Conservation (phyloP, 2,329 filamentous ascomycete genomes). For the Xylariaceae sp. region DNA sequence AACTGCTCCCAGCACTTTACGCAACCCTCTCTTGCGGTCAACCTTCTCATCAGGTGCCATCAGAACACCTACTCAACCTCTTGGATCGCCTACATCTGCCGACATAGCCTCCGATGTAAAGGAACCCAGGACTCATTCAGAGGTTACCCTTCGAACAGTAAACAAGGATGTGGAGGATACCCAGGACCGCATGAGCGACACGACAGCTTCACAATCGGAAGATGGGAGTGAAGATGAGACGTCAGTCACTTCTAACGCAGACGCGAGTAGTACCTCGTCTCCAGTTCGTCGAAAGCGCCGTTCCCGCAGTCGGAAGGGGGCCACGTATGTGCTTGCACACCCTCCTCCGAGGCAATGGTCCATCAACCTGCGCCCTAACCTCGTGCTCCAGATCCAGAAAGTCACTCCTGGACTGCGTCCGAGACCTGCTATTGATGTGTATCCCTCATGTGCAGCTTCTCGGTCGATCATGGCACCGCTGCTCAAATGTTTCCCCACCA, state of each 20-base stretch:
- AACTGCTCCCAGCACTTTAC: conserved; percentile 28
- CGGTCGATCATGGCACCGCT: conserved; percentile 54
- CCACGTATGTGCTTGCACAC: conserved; percentile 62
- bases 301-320: conserved; percentile 50
- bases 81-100: conserved; percentile 16
- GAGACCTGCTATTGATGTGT: conserved; percentile 65
- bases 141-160: conserved; percentile 13
- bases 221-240: conserved; percentile 47
- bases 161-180: conserved; percentile 21
- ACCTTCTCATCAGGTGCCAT: conserved; percentile 26
- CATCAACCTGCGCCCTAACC: conserved; percentile 60
- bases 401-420: conserved; percentile 57
- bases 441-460: conserved; percentile 59
- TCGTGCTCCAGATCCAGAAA: conserved; percentile 67
- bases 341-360: conserved; percentile 55
- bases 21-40: conserved; percentile 30
- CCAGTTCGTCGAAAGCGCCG: conserved; percentile 37
- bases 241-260: conserved; percentile 42
- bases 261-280: conserved; percentile 40
- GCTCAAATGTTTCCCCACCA: conserved; percentile 55
- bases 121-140: conserved; percentile 17
- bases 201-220: conserved; percentile 21
- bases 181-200: conserved; percentile 26
- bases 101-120: conserved; percentile 12
- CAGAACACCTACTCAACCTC: conserved; percentile 23